Evolutionary conservation across 805 yeast genomes (phyloP), one percentile per base, ranked within the genome.

Genomic region (Wickerhamomyces bisporus): DNA sequence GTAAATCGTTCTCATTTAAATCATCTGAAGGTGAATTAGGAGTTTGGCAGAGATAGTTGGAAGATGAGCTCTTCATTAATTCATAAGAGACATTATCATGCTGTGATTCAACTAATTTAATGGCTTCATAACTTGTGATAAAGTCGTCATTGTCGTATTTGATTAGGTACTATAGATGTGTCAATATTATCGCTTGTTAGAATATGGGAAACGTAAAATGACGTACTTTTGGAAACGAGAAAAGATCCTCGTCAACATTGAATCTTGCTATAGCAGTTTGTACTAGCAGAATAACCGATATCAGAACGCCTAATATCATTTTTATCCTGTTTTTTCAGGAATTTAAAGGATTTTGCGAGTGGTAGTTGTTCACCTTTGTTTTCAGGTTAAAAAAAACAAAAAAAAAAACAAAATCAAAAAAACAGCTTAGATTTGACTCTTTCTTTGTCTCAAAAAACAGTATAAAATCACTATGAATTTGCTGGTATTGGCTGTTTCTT

Each of bases 201-300:
- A 20, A 13, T 8, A 10, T 14, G 8, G 15, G 23, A 6, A 11
- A 17, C 13, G 15, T 12, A 15, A 10, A 19, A 11, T 7, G 10
- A 34, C 51, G 8, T 30, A 52, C 57, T 29, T 50, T 52, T 24
- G 58, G 55, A 13, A 45, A 35, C 4, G 41, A 19, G 15, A 41
- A 46, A 10, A 48, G 9, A 30, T 52, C 58, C 1, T 50, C 53
- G 28, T 35, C 40, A 3, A 43, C 41, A 13, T 43, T 41, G 40
- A 52, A 52, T 11, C 35, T n/a, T 1, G 50, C 50, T 3, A 24
- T 11, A n/a, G 16, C 16, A 4, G 16, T n/a, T 9, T 7, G 16
- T 19, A 23, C 12, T 13, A 18, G 7, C 23, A 29, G 23, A 17
- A 16, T 5, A 12, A n/a, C 9, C 23, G 23, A 16, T n/a, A 26